Percentiles rank a stretch among this genome's conserved stretches.
Evolutionary conservation across 331 rosid genomes (phyloP).

Genomic region (Dryas integrifolia): DNA sequence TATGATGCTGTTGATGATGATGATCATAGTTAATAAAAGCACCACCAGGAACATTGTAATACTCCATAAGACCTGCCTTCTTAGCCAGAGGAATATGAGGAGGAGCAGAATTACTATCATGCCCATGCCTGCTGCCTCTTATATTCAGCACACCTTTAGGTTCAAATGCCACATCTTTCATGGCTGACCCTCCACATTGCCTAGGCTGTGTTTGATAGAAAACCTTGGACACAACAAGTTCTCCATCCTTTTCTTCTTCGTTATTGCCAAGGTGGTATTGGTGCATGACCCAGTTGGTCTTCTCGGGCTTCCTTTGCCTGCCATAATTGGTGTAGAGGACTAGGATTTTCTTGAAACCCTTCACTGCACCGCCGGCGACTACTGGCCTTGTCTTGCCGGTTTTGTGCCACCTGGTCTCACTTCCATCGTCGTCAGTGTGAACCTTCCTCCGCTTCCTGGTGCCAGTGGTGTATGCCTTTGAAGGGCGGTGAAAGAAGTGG

Average conservation of each 20-base stretch:
- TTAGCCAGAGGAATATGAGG: conserved; percentile 24
- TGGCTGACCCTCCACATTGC: conserved; percentile 52
- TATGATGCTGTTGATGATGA: conserved; percentile 18
- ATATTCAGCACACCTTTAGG: conserved; percentile 15
- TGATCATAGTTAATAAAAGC: conserved; percentile 55
- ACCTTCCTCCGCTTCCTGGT: conserved; percentile 88
- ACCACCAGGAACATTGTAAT: conserved; percentile 35
- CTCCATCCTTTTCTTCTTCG: conserved; percentile 88
- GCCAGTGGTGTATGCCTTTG: conserved; percentile 93
- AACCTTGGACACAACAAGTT: conserved; percentile 74
- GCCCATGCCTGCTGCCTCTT: conserved; percentile 23
- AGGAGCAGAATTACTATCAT: neutral
- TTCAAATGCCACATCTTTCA: conserved; percentile 34
- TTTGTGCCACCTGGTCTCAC: conserved; percentile 96
- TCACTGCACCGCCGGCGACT: conserved; percentile 33
- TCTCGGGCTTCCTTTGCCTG: conserved; percentile 68
- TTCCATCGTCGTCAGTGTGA: conserved; percentile 73
- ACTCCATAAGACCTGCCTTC: conserved; percentile 48
- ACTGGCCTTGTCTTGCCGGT: conserved; percentile 87
- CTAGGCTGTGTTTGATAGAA: conserved; percentile 85
- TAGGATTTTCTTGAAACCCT: conserved; percentile 83
- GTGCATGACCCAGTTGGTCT: conserved; percentile 95
- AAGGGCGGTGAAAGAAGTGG: conserved; percentile 87
- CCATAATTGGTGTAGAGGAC: conserved; percentile 90
- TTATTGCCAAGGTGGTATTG: conserved; percentile 77